Conservation (phyloP, 1,284 basidiomycete species). For the Coniferiporia weirii region DNA sequence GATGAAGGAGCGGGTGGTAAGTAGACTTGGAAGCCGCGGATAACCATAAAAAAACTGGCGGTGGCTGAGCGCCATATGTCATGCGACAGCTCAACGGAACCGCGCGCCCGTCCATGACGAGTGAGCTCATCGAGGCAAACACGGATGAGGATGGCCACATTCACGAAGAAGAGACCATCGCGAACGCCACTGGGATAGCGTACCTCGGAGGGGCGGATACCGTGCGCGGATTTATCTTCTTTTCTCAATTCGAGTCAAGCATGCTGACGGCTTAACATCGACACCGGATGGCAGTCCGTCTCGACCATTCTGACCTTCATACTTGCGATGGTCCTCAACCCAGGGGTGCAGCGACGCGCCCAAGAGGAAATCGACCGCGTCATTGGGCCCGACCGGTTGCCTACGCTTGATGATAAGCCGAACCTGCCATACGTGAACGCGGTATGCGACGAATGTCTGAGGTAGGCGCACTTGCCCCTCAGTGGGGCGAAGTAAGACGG, state of each 20-base stretch:
- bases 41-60: too few relatives aligned
- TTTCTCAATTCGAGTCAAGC: neutral
- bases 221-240: neutral
- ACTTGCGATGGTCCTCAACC: conserved; percentile 18
- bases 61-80: too few relatives aligned
- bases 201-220: conserved; percentile 8
- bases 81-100: neutral
- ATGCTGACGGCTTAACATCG: neutral
- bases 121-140: neutral
- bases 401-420: conserved; percentile 24
- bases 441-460: conserved; percentile 23
- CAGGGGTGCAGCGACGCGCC: conserved; percentile 20
- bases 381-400: conserved; percentile 22
- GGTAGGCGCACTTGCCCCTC: conserved; percentile 19
- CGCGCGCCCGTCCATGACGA: conserved; percentile 4
- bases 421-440: conserved; percentile 26
- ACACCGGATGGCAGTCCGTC: neutral
- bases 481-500: neutral
- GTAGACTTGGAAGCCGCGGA: neutral
- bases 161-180: conserved; percentile 5
- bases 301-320: conserved; percentile 8
- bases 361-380: conserved; percentile 26
- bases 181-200: neutral
- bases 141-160: conserved; percentile 1
- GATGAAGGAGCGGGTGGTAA: neutral